These are phyloP conservation scores for Gloeostereum incarnatum DNA, from an alignment of 768 basidiomycete species.

Conservation along the genomic window DNA sequence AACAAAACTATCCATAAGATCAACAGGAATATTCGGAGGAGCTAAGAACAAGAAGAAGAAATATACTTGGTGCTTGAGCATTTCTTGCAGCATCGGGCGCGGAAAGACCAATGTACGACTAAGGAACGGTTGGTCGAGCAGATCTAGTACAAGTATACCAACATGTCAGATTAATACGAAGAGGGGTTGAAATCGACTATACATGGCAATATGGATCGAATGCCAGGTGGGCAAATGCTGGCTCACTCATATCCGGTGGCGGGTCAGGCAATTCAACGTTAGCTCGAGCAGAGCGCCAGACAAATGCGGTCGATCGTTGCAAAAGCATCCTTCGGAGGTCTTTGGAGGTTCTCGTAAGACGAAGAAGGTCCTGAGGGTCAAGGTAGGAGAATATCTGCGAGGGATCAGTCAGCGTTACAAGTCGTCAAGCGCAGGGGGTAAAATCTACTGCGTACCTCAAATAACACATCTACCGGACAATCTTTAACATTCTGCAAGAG, in stretches of 20 bases:
- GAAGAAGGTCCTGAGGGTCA: background rate
- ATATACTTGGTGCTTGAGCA: background rate
- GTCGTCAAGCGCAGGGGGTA: background rate
- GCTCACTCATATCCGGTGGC: background rate
- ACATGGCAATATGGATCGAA: background rate
- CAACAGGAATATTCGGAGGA: background rate
- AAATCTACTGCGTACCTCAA: background rate
- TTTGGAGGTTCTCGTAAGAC: background rate
- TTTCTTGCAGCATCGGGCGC: background rate
- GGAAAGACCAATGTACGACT: background rate
- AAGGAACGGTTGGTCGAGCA: background rate
- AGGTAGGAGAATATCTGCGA: background rate
- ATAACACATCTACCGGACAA: background rate
- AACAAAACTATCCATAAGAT: background rate
- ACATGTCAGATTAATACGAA: background rate
- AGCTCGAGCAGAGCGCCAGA: background rate
- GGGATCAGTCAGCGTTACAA: too few species aligned
- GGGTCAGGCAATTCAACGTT: background rate
- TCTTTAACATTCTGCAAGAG: too few species aligned
- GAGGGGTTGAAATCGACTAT: background rate
- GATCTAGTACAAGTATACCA: background rate
- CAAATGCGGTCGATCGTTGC: background rate
- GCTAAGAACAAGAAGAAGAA: background rate
- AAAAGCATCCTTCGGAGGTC: conserved; percentile 1
- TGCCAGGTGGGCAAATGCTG: background rate